Evolutionary conservation across 805 yeast genomes (phyloP).

Genomic region (Myxozyma neglecta): DNA sequence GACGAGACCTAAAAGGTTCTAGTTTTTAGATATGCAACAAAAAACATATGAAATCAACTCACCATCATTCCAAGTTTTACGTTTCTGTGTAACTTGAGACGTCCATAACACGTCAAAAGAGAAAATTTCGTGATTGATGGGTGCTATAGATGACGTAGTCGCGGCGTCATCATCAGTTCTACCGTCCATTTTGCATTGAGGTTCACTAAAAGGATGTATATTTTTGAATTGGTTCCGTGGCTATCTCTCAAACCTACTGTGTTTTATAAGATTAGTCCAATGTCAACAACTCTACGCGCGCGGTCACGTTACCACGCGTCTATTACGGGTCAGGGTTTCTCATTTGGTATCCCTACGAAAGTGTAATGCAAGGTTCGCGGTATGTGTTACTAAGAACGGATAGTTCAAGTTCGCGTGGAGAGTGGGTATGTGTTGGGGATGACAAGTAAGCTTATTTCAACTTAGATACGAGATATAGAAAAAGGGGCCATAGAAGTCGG

Average conservation of each 20-base stretch:
- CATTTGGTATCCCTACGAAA: neutral
- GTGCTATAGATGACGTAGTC: neutral
- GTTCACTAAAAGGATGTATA: too few species aligned
- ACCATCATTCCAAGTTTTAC: slow-evolving; percentile 44
- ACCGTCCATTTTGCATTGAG: neutral
- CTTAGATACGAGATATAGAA: too few species aligned
- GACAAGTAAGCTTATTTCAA: too few species aligned
- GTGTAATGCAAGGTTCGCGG: neutral
- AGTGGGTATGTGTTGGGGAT: too few species aligned
- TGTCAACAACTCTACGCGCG: neutral
- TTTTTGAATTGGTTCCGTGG: too few species aligned
- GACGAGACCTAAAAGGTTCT: slow-evolving; percentile 21
- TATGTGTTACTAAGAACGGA: too few species aligned
- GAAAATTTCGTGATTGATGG: slow-evolving; percentile 20
- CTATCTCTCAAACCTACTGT: too few species aligned
- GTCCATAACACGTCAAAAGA: slow-evolving; percentile 41
- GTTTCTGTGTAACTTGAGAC: slow-evolving; percentile 40
- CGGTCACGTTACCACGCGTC: slow-evolving; percentile 7
- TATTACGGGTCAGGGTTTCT: neutral
- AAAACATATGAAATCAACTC: neutral
- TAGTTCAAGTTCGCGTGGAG: too few species aligned
- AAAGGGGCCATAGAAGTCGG: too few species aligned
- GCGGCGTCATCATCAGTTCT: neutral
- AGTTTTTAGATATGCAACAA: neutral
- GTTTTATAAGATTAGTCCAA: neutral